Evolutionary conservation across 768 basidiomycete genomes (phyloP).

Genomic region (Termitomyces eurrhizus): DNA sequence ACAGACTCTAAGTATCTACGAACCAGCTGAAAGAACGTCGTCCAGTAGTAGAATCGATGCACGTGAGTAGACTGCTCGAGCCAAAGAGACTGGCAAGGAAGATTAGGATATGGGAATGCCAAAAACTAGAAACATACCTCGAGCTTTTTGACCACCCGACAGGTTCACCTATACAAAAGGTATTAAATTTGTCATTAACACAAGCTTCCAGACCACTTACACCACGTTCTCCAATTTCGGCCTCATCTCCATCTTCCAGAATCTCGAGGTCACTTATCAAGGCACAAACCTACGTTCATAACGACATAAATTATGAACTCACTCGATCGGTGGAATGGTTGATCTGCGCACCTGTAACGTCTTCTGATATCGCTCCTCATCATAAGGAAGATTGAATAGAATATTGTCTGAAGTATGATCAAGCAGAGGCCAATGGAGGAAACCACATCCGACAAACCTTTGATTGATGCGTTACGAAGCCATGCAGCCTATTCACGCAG

Average conservation of each 20-base stretch:
- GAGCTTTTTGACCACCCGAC: conserved; percentile 63
- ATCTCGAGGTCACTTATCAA: conserved; percentile 74
- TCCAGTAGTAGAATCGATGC: conserved; percentile 81
- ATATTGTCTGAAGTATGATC: conserved; percentile 44
- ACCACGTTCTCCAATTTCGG: conserved; percentile 85
- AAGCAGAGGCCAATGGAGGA: not conserved
- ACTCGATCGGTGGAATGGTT: conserved; percentile 21
- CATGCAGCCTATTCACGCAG: conserved; percentile 42
- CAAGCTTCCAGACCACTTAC: conserved; percentile 30
- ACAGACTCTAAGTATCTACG: conserved; percentile 18
- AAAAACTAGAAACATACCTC: conserved; percentile 37
- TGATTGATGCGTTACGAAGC: conserved; percentile 71
- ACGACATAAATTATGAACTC: not conserved
- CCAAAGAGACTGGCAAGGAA: conserved; percentile 51
- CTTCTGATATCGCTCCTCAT: conserved; percentile 67
- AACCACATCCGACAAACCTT: conserved; percentile 25
- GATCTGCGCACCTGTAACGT: conserved; percentile 60
- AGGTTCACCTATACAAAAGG: conserved; percentile 36
- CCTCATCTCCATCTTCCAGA: conserved; percentile 83
- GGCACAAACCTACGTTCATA: conserved; percentile 44
- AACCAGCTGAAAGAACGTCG: conserved; percentile 65
- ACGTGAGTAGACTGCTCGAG: conserved; percentile 87
- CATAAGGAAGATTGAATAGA: conserved; percentile 67
- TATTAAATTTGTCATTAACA: not conserved
- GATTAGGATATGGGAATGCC: not conserved